phyloP scores from a whole-genome alignment of 768 basidiomycete genomes.

The Collybia sp. region DNA sequence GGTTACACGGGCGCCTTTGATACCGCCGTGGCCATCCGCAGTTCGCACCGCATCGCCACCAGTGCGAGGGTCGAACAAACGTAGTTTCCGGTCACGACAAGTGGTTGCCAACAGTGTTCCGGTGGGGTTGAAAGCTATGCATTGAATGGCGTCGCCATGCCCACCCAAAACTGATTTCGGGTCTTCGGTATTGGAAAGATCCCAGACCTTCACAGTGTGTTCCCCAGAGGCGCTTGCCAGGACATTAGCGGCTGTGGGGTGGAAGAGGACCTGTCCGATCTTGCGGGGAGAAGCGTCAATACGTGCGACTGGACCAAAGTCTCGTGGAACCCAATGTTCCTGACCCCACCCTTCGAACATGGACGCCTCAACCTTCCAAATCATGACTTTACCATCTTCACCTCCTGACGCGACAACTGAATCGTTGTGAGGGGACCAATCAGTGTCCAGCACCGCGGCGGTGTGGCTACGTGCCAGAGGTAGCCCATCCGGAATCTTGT shows the following conservation, averaged over 20 bases:
- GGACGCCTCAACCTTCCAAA: conserved; percentile 76
- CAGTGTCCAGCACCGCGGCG: conserved; percentile 87
- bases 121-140: conserved; percentile 73
- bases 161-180: conserved; percentile 59
- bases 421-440: conserved; percentile 95
- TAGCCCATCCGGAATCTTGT: conserved; percentile 87
- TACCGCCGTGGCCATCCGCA: conserved; percentile 85
- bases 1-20: conserved; percentile 84
- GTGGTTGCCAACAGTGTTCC: conserved; percentile 86
- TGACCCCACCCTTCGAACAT: conserved; percentile 81
- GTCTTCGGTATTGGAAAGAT: conserved; percentile 70
- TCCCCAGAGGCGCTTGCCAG: conserved; percentile 81
- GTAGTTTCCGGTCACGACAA: conserved; percentile 86
- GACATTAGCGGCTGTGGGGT: conserved; percentile 85
- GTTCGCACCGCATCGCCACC: conserved; percentile 79
- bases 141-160: conserved; percentile 87
- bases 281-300: conserved; percentile 82
- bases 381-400: conserved; percentile 90
- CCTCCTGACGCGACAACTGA: conserved; percentile 85
- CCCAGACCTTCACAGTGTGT: conserved; percentile 88
- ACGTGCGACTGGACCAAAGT: conserved; percentile 81
- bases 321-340: conserved; percentile 77
- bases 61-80: conserved; percentile 86
- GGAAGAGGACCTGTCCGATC: conserved; percentile 91
- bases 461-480: conserved; percentile 88